Evolutionary conservation across 768 basidiomycete species (phyloP).

Genomic region (Coprinopsis strossmayeri): DNA sequence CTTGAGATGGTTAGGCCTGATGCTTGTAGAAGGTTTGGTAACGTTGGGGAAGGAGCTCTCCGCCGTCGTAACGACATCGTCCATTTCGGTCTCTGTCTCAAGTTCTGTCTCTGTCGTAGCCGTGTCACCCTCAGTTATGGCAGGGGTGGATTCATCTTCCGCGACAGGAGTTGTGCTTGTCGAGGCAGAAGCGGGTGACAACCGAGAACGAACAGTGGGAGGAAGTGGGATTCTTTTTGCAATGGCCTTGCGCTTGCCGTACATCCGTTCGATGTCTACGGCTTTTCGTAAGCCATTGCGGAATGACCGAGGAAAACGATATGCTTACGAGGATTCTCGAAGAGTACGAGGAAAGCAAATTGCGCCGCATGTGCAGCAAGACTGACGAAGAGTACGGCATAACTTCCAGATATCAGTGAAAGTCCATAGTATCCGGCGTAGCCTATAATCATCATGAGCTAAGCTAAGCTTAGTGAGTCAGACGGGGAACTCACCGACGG

Average conservation of each 20-base stretch:
- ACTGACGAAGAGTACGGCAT: constrained; percentile 86
- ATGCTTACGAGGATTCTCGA: constrained; percentile 92
- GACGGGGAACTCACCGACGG: constrained; percentile 43
- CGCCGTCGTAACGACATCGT: constrained; percentile 24
- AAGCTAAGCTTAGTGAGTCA: not conserved
- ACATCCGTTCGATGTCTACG: constrained; percentile 87
- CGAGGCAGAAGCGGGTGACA: constrained; percentile 10
- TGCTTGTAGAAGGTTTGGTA: constrained; percentile 13
- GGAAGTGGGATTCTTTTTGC: constrained; percentile 72
- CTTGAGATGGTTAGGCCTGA: constrained; percentile 16
- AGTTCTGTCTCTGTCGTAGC: constrained; percentile 61
- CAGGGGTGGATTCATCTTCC: constrained; percentile 45
- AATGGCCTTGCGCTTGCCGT: constrained; percentile 87
- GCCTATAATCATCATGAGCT: constrained; percentile 36
- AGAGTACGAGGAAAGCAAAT: constrained; percentile 91
- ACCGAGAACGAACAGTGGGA: constrained; percentile 13
- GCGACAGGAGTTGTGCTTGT: constrained; percentile 13
- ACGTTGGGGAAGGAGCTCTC: constrained; percentile 11
- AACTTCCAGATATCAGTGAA: constrained; percentile 84
- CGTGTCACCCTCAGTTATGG: constrained; percentile 66
- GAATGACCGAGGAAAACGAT: not conserved
- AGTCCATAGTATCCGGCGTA: constrained; percentile 97
- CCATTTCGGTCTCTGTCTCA: constrained; percentile 57
- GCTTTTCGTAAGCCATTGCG: constrained; percentile 2
- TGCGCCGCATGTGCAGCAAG: constrained; percentile 94